These are phyloP conservation scores for Daldinia bambusicola DNA, from an alignment of 495 filamentous ascomycete species.

Conservation along the genomic window DNA sequence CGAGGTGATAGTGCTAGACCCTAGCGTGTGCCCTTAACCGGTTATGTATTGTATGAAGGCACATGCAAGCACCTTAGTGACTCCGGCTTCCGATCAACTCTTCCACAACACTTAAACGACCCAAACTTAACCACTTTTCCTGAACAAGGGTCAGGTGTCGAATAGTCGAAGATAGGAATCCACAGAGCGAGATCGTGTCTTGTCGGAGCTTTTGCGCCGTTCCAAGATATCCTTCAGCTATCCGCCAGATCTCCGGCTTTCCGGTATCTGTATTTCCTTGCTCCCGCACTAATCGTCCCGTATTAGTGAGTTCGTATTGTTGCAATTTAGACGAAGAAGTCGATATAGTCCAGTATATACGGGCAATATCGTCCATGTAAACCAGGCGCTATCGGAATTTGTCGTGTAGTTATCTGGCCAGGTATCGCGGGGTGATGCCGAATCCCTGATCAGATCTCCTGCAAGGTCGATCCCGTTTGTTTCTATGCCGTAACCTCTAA, in stretches of 20 bases:
- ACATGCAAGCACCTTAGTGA: constrained; percentile 28
- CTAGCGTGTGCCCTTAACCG: constrained; percentile 31
- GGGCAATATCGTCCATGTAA: constrained; percentile 38
- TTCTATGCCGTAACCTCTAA: constrained; percentile 18
- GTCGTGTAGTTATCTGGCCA: constrained; percentile 11
- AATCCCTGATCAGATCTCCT: constrained; percentile 42
- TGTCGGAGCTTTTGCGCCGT: constrained; percentile 39
- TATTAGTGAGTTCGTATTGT: constrained; percentile 4
- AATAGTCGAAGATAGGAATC: constrained; percentile 29
- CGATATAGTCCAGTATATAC: constrained; percentile 32
- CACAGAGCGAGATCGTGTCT: constrained; percentile 34
- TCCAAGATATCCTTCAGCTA: constrained; percentile 33
- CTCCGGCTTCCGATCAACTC: constrained; percentile 41
- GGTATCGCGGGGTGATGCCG: constrained; percentile 13
- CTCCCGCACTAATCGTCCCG: constrained; percentile 14
- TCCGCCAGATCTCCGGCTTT: constrained; percentile 29
- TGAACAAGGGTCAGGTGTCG: constrained; percentile 30
- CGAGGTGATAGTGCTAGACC: constrained; percentile 4
- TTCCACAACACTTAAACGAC: constrained; percentile 9
- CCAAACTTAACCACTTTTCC: constrained; percentile 22
- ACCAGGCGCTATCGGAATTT: neutral
- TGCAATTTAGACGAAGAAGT: constrained; percentile 16
- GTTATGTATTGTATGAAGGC: constrained; percentile 28
- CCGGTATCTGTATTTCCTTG: constrained; percentile 8
- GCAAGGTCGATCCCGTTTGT: constrained; percentile 27